These are phyloP conservation scores for Cystobasidiopsis lactophilus DNA, from an alignment of 768 basidiomycete species.

Conservation along the genomic window DNA sequence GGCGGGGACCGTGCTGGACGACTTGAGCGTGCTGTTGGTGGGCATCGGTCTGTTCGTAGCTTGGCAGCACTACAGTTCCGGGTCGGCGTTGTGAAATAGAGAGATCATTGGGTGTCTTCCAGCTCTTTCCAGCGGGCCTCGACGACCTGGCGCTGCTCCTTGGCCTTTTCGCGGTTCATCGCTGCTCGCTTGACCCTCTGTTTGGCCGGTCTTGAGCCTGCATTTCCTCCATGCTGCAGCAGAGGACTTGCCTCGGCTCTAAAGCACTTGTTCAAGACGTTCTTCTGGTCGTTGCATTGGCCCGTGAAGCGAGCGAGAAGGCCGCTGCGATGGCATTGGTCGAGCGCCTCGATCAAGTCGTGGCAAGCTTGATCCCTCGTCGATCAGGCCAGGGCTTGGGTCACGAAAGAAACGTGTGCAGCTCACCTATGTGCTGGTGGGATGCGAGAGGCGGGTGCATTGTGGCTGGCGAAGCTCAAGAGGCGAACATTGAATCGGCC, in stretches of 20 bases:
- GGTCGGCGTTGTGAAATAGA: neutral
- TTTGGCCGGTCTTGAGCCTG: neutral
- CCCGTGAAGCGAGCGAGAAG: slow-evolving; percentile 5
- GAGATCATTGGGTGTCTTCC: slow-evolving; percentile 5
- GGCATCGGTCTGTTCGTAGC: slow-evolving; percentile 11
- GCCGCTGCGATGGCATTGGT: slow-evolving; percentile 7
- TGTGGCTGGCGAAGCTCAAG: neutral
- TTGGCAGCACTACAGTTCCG: neutral
- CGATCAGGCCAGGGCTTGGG: too few relatives aligned
- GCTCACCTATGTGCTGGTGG: slow-evolving; percentile 5
- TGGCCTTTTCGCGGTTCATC: slow-evolving; percentile 8
- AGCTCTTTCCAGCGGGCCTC: slow-evolving; percentile 6
- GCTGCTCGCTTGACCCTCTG: slow-evolving; percentile 1
- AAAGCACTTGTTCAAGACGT: slow-evolving; percentile 6
- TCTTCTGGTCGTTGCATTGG: slow-evolving; percentile 11
- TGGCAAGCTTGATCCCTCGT: slow-evolving; percentile 6
- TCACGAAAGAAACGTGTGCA: too few relatives aligned
- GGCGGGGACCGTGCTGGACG: slow-evolving; percentile 16
- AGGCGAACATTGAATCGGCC: too few relatives aligned
- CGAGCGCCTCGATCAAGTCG: slow-evolving; percentile 8
- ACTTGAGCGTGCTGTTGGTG: slow-evolving; percentile 19
- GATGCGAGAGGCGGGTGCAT: slow-evolving; percentile 10
- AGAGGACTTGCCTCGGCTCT: slow-evolving; percentile 2
- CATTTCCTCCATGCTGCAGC: neutral
- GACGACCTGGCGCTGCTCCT: slow-evolving; percentile 4